Conservation (phyloP, 1,139 yeast species). For the Saccharomyces uvarum region DNA sequence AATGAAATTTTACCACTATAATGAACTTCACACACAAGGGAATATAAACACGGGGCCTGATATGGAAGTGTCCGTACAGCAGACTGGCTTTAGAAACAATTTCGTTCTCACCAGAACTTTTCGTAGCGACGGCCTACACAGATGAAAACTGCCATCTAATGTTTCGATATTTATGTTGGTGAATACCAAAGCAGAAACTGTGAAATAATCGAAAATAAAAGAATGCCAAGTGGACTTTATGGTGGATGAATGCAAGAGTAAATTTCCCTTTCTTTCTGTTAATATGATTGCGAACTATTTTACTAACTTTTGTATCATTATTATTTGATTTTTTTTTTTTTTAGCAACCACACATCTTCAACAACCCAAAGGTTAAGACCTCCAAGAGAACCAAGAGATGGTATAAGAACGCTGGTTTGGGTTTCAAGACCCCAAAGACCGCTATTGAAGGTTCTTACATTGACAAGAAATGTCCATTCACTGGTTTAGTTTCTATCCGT, state of each 20-base stretch:
- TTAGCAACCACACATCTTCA: slow-evolving; percentile 99
- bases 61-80: neutral
- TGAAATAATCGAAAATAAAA: neutral
- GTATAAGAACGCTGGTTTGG: slow-evolving; percentile 99
- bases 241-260: neutral
- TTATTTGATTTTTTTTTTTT: slow-evolving; percentile 5
- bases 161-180: neutral
- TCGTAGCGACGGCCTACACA: neutral
- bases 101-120: neutral
- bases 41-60: neutral
- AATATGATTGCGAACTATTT: slow-evolving; percentile 60
- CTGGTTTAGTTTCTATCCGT: slow-evolving; percentile 94
- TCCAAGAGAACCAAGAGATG: slow-evolving; percentile 99
- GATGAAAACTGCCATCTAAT: neutral
- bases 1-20: neutral
- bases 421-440: slow-evolving; percentile 99
- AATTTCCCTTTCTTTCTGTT: slow-evolving; percentile 43
- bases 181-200: neutral
- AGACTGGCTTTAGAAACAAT: neutral
- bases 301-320: slow-evolving; percentile 4
- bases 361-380: slow-evolving; percentile 99
- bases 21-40: neutral
- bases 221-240: neutral
- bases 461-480: slow-evolving; percentile 99
- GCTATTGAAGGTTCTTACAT: slow-evolving; percentile 98